Conservation (phyloP, 2,329 filamentous ascomycete genomes). For the Arthrobotrys pseudoclavata region DNA sequence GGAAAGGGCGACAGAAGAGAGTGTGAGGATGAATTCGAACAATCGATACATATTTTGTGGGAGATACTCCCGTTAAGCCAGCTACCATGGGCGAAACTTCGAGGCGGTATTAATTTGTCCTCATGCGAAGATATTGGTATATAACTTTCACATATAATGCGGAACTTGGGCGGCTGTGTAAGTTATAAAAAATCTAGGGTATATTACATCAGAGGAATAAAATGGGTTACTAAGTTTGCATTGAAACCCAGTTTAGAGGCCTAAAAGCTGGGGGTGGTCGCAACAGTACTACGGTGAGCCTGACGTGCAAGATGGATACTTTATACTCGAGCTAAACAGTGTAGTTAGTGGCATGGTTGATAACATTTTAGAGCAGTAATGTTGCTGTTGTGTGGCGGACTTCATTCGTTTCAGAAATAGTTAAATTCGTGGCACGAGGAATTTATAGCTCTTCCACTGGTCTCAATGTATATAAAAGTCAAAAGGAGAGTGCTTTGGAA, state of each 20-base stretch:
- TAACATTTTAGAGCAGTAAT: background rate
- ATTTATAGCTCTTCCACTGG: background rate
- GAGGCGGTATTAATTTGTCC: background rate
- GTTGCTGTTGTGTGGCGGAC: conserved; percentile 1
- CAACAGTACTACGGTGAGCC: background rate
- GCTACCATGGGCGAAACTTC: background rate
- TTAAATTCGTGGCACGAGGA: background rate
- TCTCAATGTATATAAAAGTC: background rate
- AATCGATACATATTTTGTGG: background rate
- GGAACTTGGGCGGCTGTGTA: background rate
- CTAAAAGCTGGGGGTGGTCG: background rate
- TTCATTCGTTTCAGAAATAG: background rate
- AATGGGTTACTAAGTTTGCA: background rate
- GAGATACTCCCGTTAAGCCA: background rate
- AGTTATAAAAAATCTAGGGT: background rate
- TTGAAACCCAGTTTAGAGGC: background rate
- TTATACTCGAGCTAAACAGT: background rate
- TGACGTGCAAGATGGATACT: background rate
- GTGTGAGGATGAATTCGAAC: background rate
- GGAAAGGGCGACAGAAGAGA: background rate
- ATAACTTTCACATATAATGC: background rate
- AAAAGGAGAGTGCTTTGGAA: background rate
- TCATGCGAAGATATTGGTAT: background rate
- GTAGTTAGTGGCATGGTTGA: background rate
- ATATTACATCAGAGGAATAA: background rate